Evolutionary conservation across 306 rosid genomes (phyloP).

Genomic region (Fragaria ananassa): DNA sequence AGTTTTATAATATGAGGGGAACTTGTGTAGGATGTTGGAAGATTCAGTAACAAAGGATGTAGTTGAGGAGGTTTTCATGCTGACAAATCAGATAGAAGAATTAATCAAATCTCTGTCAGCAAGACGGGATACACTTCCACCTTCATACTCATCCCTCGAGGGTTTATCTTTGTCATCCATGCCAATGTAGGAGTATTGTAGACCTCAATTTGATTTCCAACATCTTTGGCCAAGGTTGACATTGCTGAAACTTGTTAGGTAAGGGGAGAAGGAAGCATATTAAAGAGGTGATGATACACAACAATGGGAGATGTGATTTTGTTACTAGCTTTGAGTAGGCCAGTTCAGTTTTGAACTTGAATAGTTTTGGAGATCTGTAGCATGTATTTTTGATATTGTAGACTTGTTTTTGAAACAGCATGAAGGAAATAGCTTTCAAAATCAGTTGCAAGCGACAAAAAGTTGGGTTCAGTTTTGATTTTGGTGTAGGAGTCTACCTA

Average conservation of each 20-base stretch:
- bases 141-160: conserved; percentile 60
- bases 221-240: background rate
- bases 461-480: background rate
- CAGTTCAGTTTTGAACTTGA: background rate
- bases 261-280: background rate
- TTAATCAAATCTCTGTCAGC: conserved; percentile 42
- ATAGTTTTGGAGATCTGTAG: background rate
- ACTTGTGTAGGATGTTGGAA: conserved; percentile 66
- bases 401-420: background rate
- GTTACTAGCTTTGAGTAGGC: background rate
- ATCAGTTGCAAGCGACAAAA: background rate
- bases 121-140: conserved; percentile 55
- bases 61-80: conserved; percentile 78
- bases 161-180: conserved; percentile 65
- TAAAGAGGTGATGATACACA: background rate
- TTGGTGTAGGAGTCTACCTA: background rate
- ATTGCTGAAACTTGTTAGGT: background rate
- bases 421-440: background rate
- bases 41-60: conserved; percentile 63
- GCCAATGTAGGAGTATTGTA: conserved; percentile 26
- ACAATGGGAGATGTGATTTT: background rate
- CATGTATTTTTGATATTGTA: background rate
- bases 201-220: background rate
- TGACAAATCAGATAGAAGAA: conserved; percentile 55
- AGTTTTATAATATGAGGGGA: conserved; percentile 5